These are phyloP conservation scores for Psilocybe mexicana DNA, from an alignment of 1,284 basidiomycete species.

Conservation along the genomic window DNA sequence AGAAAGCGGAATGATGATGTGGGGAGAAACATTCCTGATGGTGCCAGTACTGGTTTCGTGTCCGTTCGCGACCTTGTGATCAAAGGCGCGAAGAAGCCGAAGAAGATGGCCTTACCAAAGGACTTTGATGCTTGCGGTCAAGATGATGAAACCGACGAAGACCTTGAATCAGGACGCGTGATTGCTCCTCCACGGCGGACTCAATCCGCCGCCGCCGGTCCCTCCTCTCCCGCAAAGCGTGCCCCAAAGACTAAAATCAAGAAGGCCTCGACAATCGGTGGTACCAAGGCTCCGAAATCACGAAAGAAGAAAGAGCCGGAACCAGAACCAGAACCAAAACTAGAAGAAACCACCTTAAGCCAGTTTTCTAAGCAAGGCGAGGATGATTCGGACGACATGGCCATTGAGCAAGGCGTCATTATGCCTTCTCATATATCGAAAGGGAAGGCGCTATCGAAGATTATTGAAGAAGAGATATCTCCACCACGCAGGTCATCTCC, in stretches of 20 bases:
- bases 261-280: constrained; percentile 38
- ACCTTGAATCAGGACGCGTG: constrained; percentile 58
- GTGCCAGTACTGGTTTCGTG: constrained; percentile 64
- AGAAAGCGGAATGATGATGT: constrained; percentile 70
- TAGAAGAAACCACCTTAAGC: constrained; percentile 32
- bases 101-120: constrained; percentile 37
- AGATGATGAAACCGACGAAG: constrained; percentile 61
- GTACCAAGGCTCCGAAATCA: constrained; percentile 23
- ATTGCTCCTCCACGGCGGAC: constrained; percentile 48
- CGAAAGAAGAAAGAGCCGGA: constrained; percentile 33
- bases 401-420: constrained; percentile 44
- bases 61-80: constrained; percentile 59
- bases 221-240: constrained; percentile 21
- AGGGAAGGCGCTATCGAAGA: neutral
- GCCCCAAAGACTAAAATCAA: constrained; percentile 33
- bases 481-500: constrained; percentile 15
- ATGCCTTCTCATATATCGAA: constrained; percentile 3
- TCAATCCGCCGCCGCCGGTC: constrained; percentile 41
- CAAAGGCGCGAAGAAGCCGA: constrained; percentile 49
- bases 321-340: no score
- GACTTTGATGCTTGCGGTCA: constrained; percentile 44
- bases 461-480: neutral
- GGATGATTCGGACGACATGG: constrained; percentile 59
- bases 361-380: constrained; percentile 42
- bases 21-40: constrained; percentile 64